Evolutionary conservation across 495 filamentous ascomycete genomes (phyloP), one percentile per base, ranked within the genome.

Genomic region (Thozetella sp.): DNA sequence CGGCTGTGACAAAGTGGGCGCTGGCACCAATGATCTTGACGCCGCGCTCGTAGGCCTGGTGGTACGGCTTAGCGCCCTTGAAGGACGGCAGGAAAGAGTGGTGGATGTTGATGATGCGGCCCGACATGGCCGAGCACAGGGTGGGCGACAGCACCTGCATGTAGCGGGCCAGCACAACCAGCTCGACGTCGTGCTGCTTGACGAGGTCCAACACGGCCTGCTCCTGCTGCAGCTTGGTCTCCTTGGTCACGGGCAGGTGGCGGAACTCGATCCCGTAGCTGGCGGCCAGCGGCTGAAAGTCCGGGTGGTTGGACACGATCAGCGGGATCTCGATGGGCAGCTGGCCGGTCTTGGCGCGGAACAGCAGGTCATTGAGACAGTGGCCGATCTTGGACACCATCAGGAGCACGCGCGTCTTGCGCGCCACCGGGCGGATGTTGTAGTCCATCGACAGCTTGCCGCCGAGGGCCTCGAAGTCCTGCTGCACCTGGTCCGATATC

Each of bases 341-440:
- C 68, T 86, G 83, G 58, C 79, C 78, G 46, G 83, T 88, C 68
- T 79, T 77, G 58, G 85, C 80, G 48, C 89, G 84, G 84, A 89
- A 92, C 15, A 92, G 81, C n/a, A 92, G 76, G 68, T 92, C 89
- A 71, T 92, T 91, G 55, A 92, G 77, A 70, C 89, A 92, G 76
- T 91, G 88, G 45, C 89, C 89, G 66, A 89, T 91, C 76, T 92
- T 92, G 56, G 86, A 89, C 60, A 91, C 88, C 88, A 92, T 90
- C 79, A 92, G 90, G 67, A 92, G 78, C 58, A 90, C 85, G 56
- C 84, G 80, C 23, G 86, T 83, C 72, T 90, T 91, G 65, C 84
- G 75, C 50, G 80, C 72, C 22, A 83, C 80, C 26, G 84, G 80
- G 60, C 83, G 76, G 66, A 92, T 80, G 58, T 86, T 76, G 74